Conservation (phyloP, 768 basidiomycete species). For the Suillus bovinus region DNA sequence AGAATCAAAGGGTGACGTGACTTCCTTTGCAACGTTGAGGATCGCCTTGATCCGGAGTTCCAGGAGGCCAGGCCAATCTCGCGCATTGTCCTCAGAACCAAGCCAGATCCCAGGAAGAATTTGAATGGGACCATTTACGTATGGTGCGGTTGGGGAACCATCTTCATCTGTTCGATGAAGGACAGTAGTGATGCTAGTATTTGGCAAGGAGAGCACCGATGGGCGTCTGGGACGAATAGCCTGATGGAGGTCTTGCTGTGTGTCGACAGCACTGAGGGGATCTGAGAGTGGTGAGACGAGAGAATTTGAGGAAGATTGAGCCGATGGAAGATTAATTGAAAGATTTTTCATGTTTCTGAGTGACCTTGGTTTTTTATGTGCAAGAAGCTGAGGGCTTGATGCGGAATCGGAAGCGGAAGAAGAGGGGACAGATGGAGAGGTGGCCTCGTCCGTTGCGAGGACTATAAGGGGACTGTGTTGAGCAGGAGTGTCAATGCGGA, state of each 20-base stretch:
- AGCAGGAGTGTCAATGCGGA: slow-evolving; percentile 59
- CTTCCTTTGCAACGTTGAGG: slow-evolving; percentile 93
- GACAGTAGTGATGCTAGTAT: slow-evolving; percentile 47
- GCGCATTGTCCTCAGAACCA: slow-evolving; percentile 89
- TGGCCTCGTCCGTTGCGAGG: slow-evolving; percentile 45
- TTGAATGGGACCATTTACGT: slow-evolving; percentile 79
- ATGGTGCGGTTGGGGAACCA: slow-evolving; percentile 61
- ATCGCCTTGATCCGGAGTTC: slow-evolving; percentile 76
- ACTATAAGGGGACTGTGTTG: slow-evolving; percentile 46
- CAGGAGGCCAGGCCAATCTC: slow-evolving; percentile 71
- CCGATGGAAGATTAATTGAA: slow-evolving; percentile 65
- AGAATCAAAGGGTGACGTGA: slow-evolving; percentile 67
- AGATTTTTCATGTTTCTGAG: slow-evolving; percentile 76
- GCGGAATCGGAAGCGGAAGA: slow-evolving; percentile 55
- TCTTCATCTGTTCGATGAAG: slow-evolving; percentile 70
- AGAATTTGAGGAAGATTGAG: slow-evolving; percentile 57
- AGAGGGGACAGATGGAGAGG: slow-evolving; percentile 51
- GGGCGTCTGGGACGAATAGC: slow-evolving; percentile 55
- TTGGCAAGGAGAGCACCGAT: slow-evolving; percentile 71
- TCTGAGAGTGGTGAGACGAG: slow-evolving; percentile 38
- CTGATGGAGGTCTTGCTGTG: slow-evolving; percentile 30
- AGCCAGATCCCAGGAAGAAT: slow-evolving; percentile 87
- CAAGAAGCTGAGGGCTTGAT: slow-evolving; percentile 39
- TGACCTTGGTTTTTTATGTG: slow-evolving; percentile 43
- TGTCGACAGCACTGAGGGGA: slow-evolving; percentile 34